Base-by-base conservation (phyloP, 352 stramenopile genomes). In the Phytophthora hibernalis region DNA sequence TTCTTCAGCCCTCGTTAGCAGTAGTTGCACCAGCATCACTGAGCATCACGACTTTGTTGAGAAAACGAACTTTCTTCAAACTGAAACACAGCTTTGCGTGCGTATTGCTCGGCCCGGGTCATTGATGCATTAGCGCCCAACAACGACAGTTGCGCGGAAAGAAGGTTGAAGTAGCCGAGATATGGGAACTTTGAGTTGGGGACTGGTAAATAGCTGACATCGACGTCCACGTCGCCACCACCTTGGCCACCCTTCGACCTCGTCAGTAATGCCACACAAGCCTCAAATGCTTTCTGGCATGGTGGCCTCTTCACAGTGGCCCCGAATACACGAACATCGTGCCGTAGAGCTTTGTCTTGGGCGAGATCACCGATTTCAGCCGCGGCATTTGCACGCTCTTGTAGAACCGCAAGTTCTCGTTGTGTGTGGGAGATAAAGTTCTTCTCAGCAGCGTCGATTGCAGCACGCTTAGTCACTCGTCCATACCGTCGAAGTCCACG, bases 381-480 rank as follows among this genome's bases (percentile, higher is more conserved):
- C 11, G 54, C 54, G 24, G 47, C 24, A 40, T 79, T 61, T 20
- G 54, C 49, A 33, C 65, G 70, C 24, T 64, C 48, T 70, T 82
- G 76, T 2, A 80, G 53, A 16, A 7, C 22, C 0, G 24, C 26
- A 1, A 80, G 56, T 21, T 60, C 20, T 16, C 52, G 68, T 5
- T 78, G 68, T 7, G 72, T 58, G 18, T 76, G 54, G 11, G 62
- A 57, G 22, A 82, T 82, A n/a, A 80, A 86, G 35, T 82, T 83
- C 51, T 77, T 80, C 60, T 89, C 80, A 3, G 72, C 68, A 8
- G 70, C 49, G 18, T 84, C 70, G 24, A 85, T 72, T 12, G 69
- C 70, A 20, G 66, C 70, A 44, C 74, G 56, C 35, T 89, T 86
- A 2, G 68, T 77, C 26, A 86, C 54, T 0, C 75, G 80, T 15